Evolutionary conservation across 768 basidiomycete genomes (phyloP).

Genomic region (Royoungia palumana): DNA sequence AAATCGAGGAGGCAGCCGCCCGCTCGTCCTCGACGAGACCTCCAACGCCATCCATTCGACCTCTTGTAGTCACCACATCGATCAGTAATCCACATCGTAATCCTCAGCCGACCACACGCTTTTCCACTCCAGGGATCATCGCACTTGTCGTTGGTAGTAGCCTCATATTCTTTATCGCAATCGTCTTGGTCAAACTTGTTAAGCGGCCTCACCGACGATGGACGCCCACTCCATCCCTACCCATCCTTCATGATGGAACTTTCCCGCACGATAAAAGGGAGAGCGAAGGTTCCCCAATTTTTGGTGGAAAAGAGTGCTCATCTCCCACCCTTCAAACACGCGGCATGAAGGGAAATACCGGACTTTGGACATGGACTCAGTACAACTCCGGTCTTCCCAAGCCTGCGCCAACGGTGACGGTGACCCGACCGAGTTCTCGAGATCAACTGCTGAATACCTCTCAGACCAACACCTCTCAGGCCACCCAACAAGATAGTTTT

Average conservation of each 20-base stretch:
- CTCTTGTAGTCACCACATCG: slow-evolving; percentile 1
- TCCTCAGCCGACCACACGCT: slow-evolving; percentile 25
- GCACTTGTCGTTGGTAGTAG: slow-evolving; percentile 52
- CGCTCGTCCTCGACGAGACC: slow-evolving; percentile 8
- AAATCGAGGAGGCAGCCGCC: slow-evolving; percentile 13
- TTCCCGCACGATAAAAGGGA: slow-evolving; percentile 44
- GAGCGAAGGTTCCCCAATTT: slow-evolving; percentile 64
- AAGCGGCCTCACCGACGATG: slow-evolving; percentile 47
- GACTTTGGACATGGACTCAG: slow-evolving; percentile 56
- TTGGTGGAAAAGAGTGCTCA: slow-evolving; percentile 70
- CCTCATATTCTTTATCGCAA: slow-evolving; percentile 45
- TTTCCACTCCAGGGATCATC: slow-evolving; percentile 49
- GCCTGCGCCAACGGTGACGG: slow-evolving; percentile 21
- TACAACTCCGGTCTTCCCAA: slow-evolving; percentile 41
- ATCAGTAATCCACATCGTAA: neutral
- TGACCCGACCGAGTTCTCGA: slow-evolving; percentile 24
- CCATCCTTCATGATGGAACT: slow-evolving; percentile 59
- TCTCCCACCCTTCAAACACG: slow-evolving; percentile 31
- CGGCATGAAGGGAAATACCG: slow-evolving; percentile 39
- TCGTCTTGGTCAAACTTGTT: slow-evolving; percentile 47
- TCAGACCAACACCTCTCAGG: slow-evolving; percentile 8
- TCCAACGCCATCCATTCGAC: slow-evolving; percentile 3
- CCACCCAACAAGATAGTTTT: slow-evolving; percentile 6
- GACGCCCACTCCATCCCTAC: slow-evolving; percentile 72
- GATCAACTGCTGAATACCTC: slow-evolving; percentile 9